Conservation (phyloP, 306 rosid genomes). For the Luffa acutangula region DNA sequence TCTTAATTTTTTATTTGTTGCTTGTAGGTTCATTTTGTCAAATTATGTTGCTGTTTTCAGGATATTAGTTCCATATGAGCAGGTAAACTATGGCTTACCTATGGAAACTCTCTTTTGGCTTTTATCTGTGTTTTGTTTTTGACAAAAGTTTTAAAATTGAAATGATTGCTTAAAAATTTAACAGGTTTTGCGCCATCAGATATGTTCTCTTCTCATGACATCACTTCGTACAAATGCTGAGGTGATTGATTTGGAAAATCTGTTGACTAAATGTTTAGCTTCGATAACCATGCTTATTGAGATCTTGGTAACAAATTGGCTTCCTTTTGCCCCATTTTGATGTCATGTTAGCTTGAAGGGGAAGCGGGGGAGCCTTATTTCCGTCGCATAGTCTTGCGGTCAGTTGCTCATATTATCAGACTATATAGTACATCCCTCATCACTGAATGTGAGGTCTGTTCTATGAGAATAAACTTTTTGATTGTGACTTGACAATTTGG, state of each 20-base stretch:
- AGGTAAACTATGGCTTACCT: conserved; percentile 38
- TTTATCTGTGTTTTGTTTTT: conserved; percentile 11
- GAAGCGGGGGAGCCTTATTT: conserved; percentile 92
- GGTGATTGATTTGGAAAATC: conserved; percentile 40
- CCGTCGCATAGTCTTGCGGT: conserved; percentile 93
- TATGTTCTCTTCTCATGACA: conserved; percentile 90
- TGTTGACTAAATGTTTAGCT: conserved; percentile 4
- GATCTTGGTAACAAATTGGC: conserved; percentile 16
- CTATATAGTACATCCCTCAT: conserved; percentile 88
- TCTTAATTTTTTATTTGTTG: conserved; percentile 5
- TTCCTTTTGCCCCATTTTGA: conserved; percentile 10
- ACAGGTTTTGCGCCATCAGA: conserved; percentile 72
- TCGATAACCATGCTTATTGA: conserved; percentile 5
- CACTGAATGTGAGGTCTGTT: conserved; percentile 91
- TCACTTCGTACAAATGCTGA: conserved; percentile 87
- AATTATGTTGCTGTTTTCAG: conserved; percentile 79
- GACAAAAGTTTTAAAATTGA: conserved; percentile 8
- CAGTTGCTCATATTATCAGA: conserved; percentile 96
- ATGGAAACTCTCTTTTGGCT: conserved; percentile 8
- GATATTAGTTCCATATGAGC: conserved; percentile 74
- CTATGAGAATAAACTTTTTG: conserved; percentile 1
- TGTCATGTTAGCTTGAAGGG: conserved; percentile 66
- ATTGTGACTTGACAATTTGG: not conserved
- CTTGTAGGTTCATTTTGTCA: conserved; percentile 72
- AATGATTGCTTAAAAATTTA: conserved; percentile 18